A percentile compares a stretch with the other conserved stretches of the same genome.
phyloP scores from a whole-genome alignment of 768 basidiomycete genomes.

The Postia placenta region DNA sequence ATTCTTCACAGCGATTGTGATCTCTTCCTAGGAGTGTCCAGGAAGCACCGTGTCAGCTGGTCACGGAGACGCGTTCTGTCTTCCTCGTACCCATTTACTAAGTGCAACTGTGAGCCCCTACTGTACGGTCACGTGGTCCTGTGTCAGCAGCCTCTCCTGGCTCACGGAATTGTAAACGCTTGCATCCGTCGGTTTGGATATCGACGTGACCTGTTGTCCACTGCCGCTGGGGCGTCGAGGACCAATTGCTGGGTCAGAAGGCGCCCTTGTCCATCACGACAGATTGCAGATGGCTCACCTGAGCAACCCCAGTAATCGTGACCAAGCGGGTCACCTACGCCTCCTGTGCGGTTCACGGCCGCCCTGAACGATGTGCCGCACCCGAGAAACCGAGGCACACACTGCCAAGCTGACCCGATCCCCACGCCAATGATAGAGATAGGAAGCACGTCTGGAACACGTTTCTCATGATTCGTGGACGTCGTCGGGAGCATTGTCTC shows the following conservation, averaged over 20 bases:
- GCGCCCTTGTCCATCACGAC: too few relatives aligned
- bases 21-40: background rate
- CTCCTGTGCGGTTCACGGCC: too few relatives aligned
- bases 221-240: too few relatives aligned
- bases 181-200: background rate
- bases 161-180: background rate
- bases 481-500: background rate
- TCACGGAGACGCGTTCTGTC: background rate
- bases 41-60: conserved; percentile 1
- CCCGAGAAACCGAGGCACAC: too few relatives aligned
- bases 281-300: background rate
- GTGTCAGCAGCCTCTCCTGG: conserved; percentile 6
- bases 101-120: background rate
- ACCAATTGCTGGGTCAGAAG: too few relatives aligned
- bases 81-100: conserved; percentile 2
- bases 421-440: too few relatives aligned
- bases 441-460: too few relatives aligned
- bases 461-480: background rate
- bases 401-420: too few relatives aligned
- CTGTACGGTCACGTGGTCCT: conserved; percentile 3
- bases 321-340: too few relatives aligned
- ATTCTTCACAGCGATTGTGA: background rate
- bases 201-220: background rate
- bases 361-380: too few relatives aligned
- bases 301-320: too few relatives aligned